Conservation (phyloP, 352 stramenopile genomes). For the Phytophthora syringae region DNA sequence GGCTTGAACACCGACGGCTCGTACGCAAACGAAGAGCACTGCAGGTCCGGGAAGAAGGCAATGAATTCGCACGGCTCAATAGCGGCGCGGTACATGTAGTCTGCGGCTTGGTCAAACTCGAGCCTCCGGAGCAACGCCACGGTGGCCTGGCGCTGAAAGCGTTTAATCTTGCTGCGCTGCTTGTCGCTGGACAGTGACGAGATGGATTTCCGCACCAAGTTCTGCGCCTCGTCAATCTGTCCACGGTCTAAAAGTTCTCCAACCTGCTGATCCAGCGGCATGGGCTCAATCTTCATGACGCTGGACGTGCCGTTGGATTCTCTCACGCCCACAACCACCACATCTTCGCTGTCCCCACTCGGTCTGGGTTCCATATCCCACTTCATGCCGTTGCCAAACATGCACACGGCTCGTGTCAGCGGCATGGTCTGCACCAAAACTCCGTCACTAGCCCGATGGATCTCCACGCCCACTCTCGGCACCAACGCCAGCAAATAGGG, state of each 20-base stretch:
- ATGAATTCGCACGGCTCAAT: constrained; percentile 89
- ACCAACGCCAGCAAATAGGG: constrained; percentile 83
- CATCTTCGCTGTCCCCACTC: constrained; percentile 76
- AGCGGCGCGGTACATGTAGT: constrained; percentile 88
- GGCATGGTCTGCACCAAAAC: constrained; percentile 80
- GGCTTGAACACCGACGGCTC: constrained; percentile 84
- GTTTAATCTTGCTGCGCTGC: constrained; percentile 89
- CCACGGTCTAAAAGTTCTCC: constrained; percentile 85
- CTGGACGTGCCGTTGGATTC: constrained; percentile 69
- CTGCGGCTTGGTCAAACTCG: constrained; percentile 77
- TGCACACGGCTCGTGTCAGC: constrained; percentile 64
- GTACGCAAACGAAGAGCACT: constrained; percentile 85
- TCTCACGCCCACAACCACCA: constrained; percentile 77
- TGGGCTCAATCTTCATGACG: constrained; percentile 87
- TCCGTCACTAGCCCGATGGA: constrained; percentile 77
- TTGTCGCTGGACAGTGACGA: constrained; percentile 75
- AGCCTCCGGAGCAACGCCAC: constrained; percentile 79
- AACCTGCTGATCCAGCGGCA: constrained; percentile 86
- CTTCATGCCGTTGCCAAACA: constrained; percentile 93
- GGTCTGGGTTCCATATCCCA: constrained; percentile 88
- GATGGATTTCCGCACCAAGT: constrained; percentile 87
- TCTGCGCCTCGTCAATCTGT: constrained; percentile 85
- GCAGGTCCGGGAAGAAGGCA: constrained; percentile 85
- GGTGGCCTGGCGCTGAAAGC: constrained; percentile 86
- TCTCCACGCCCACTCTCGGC: constrained; percentile 80